A percentile compares a stretch with the other conserved stretches of the same genome.
Conservation (phyloP, 352 stramenopile species). For the Phytophthora litchii region DNA sequence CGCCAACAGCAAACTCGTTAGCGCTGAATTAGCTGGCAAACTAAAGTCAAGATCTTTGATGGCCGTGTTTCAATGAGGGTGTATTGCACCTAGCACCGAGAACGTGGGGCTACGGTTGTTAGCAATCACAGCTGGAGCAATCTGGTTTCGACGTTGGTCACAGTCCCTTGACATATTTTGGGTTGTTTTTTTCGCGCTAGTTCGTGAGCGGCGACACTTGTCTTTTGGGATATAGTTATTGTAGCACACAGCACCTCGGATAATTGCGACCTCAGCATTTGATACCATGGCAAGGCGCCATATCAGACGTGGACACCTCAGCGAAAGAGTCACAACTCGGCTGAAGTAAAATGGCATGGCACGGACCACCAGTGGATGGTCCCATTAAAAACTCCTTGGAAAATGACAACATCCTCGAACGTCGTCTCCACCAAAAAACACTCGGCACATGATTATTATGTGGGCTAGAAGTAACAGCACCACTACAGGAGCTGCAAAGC, state of each 20-base stretch:
- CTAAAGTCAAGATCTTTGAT: too few species aligned
- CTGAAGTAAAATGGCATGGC: conserved; percentile 24
- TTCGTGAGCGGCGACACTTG: background rate
- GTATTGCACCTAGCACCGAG: background rate
- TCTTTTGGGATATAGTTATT: conserved; percentile 24
- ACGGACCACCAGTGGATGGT: conserved; percentile 12
- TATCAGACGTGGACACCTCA: conserved; percentile 31
- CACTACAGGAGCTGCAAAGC: conserved; percentile 13
- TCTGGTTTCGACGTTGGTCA: conserved; percentile 1
- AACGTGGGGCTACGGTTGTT: conserved; percentile 8
- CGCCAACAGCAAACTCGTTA: background rate
- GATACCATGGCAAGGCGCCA: conserved; percentile 20
- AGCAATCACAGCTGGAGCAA: conserved; percentile 1
- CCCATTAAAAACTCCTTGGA: conserved; percentile 4
- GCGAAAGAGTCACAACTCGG: conserved; percentile 13
- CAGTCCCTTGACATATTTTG: background rate
- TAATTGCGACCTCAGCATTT: conserved; percentile 21
- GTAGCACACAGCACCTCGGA: conserved; percentile 28
- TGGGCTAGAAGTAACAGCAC: conserved; percentile 16
- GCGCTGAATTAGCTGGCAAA: too few species aligned
- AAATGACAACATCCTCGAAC: conserved; percentile 13
- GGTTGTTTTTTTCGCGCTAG: background rate
- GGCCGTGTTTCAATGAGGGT: background rate
- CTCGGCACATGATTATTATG: conserved; percentile 7
- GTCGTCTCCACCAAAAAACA: conserved; percentile 19